Percentiles rank a stretch among this genome's conserved stretches.
These are phyloP conservation scores for Houttuynia cordata DNA, from an alignment of 164 flowering plant species.

Conservation along the genomic window DNA sequence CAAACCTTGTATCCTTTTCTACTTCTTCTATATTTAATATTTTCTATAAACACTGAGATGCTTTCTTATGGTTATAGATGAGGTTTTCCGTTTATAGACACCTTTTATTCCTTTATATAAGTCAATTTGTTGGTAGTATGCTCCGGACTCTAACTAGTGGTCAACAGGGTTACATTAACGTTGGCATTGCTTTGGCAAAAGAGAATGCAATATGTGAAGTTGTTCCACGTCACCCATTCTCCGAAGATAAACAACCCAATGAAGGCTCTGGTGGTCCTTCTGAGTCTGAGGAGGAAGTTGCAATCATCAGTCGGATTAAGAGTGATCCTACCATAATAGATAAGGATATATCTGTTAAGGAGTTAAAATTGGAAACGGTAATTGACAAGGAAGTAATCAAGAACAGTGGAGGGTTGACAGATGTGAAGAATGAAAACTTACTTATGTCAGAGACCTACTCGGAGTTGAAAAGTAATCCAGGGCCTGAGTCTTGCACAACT, in stretches of 20 bases:
- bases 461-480: background rate
- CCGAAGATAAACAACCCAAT: conserved; percentile 25
- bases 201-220: conserved; percentile 22
- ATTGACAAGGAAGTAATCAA: background rate
- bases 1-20: too few relatives aligned
- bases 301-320: conserved; percentile 45
- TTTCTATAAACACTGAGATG: too few relatives aligned
- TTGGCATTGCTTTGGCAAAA: conserved; percentile 73
- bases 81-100: too few relatives aligned
- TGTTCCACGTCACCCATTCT: conserved; percentile 21
- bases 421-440: background rate
- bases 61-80: too few relatives aligned
- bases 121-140: background rate
- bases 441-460: background rate
- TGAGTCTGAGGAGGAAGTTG: conserved; percentile 63
- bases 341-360: conserved; percentile 16
- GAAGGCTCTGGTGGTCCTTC: conserved; percentile 30
- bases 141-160: conserved; percentile 14
- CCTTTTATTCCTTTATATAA: background rate
- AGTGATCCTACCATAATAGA: conserved; percentile 5
- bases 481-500: background rate
- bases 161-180: conserved; percentile 90
- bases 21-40: too few relatives aligned
- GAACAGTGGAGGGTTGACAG: background rate
- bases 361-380: conserved; percentile 10